phyloP scores from a whole-genome alignment of 2,329 filamentous ascomycete species.

The Aspergillus thermomutatus region DNA sequence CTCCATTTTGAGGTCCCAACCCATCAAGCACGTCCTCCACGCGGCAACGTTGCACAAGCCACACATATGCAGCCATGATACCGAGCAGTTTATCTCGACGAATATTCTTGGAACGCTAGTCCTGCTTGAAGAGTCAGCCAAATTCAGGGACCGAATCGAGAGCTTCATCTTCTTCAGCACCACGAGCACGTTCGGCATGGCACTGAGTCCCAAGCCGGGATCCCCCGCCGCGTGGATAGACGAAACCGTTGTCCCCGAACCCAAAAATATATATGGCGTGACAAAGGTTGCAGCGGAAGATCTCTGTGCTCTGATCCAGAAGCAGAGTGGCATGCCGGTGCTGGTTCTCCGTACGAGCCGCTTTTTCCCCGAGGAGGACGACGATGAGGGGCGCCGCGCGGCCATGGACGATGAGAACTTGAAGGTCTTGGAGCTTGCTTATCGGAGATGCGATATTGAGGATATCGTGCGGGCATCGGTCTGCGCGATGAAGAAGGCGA shows the following conservation, averaged over 20 bases:
- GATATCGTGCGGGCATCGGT: slow-evolving; percentile 8
- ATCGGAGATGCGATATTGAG: slow-evolving; percentile 9
- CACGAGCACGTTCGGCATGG: slow-evolving; percentile 9
- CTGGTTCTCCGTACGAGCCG: background rate
- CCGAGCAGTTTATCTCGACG: slow-evolving; percentile 3
- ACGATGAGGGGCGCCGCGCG: slow-evolving; percentile 8
- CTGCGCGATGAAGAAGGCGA: slow-evolving; percentile 3
- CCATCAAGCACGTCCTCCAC: slow-evolving; percentile 8
- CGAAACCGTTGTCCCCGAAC: slow-evolving; percentile 5
- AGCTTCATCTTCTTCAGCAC: slow-evolving; percentile 9
- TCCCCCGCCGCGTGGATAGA: slow-evolving; percentile 11
- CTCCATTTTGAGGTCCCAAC: background rate
- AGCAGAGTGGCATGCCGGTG: slow-evolving; percentile 6
- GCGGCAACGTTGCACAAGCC: slow-evolving; percentile 9
- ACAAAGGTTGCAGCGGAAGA: slow-evolving; percentile 11
- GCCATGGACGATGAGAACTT: slow-evolving; percentile 9
- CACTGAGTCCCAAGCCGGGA: slow-evolving; percentile 10
- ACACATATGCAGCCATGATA: slow-evolving; percentile 6
- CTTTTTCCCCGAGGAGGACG: slow-evolving; percentile 9
- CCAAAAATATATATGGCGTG: slow-evolving; percentile 12
- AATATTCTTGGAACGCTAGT: slow-evolving; percentile 5
- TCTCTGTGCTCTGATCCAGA: slow-evolving; percentile 7
- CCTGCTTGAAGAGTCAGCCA: too few relatives aligned
- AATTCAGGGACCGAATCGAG: too few relatives aligned
- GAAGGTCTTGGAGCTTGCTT: slow-evolving; percentile 9